Evolutionary conservation across 2,329 filamentous ascomycete genomes (phyloP), one percentile per base, ranked within the genome.

Genomic region (Trichoderma polysporum): DNA sequence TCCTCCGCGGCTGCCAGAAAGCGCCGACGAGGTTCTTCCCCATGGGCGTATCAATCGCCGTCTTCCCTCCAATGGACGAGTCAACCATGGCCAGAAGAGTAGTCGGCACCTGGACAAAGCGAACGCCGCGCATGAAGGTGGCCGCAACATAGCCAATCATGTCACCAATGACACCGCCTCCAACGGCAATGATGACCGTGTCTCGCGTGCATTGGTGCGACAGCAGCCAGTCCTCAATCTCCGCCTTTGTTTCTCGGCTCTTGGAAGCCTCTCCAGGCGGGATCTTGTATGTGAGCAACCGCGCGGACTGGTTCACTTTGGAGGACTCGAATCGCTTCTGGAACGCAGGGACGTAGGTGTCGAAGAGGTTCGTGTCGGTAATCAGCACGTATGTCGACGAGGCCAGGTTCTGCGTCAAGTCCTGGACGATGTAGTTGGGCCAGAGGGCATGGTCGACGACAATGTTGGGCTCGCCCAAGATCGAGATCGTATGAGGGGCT

Each of bases 201-300:
- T 99, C 95, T 72, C 95, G 86, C 29, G 94, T 97, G 81, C 95
- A 99, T 90, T 90, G 89, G 74, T 97, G 88, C 71, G 89, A 87
- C 68, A 98, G 84, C 87, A 99, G 90, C 95, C 95, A 99, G 79
- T 99, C 95, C 79, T 99, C 95, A 62, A 99, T 94, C 73, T 94
- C 91, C 53, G 91, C 94, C 80, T 98, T 98, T 61, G 94, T 97
- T 77, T 93, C 90, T 70, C 95, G 88, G 71, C 92, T 92, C 80
- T 99, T 99, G 62, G 94, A 97, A 68, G 89, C 92, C 82, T 99
- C 95, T 68, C 95, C 95, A 0, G 95, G 95, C 2, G 93, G 89
- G 68, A 97, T 93, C 72, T 88, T 85, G 78, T 97, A 95, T 56
- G 91, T 91, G 70, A 99, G 87, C 31, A 99, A 87, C 49, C 94